phyloP scores from a whole-genome alignment of 495 filamentous ascomycete species.

The Lophiotrema nucula region DNA sequence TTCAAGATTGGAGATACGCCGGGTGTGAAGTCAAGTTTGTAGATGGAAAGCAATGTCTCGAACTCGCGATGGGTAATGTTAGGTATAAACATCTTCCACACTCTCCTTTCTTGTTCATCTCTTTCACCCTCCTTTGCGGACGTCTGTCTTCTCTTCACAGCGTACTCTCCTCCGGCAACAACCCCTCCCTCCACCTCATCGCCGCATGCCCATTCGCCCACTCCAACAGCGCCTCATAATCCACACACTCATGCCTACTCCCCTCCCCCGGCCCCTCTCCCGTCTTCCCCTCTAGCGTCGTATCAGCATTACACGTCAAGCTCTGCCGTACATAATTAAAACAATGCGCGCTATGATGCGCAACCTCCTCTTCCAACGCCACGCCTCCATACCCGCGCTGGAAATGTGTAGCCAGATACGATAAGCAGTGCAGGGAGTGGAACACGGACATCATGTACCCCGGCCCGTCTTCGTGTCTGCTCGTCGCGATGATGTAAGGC shows the following conservation, averaged over 20 bases:
- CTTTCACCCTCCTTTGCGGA: no score
- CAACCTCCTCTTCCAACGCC: constrained; percentile 40
- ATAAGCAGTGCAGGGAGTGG: constrained; percentile 55
- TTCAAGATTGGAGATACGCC: constrained; percentile 65
- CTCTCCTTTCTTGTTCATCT: no score
- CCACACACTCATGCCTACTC: constrained; percentile 18
- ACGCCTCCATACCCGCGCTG: constrained; percentile 44
- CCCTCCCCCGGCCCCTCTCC: constrained; percentile 22
- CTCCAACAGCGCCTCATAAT: constrained; percentile 24
- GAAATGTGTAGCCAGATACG: constrained; percentile 46
- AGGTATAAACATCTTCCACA: no score
- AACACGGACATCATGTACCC: constrained; percentile 54
- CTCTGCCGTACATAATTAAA: constrained; percentile 51
- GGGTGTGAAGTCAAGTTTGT: constrained; percentile 14
- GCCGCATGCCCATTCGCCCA: constrained; percentile 26
- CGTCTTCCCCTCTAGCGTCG: constrained; percentile 46
- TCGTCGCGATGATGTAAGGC: constrained; percentile 38
- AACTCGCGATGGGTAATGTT: no score
- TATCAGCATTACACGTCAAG: constrained; percentile 50
- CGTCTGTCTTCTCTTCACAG: no score
- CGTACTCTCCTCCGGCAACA: constrained; percentile 6
- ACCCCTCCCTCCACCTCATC: constrained; percentile 9
- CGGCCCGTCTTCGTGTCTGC: constrained; percentile 41
- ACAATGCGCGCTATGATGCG: constrained; percentile 51
- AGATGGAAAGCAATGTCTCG: no score